Base-by-base conservation (phyloP, 1,284 basidiomycete genomes). In the Leccinum fallax region DNA sequence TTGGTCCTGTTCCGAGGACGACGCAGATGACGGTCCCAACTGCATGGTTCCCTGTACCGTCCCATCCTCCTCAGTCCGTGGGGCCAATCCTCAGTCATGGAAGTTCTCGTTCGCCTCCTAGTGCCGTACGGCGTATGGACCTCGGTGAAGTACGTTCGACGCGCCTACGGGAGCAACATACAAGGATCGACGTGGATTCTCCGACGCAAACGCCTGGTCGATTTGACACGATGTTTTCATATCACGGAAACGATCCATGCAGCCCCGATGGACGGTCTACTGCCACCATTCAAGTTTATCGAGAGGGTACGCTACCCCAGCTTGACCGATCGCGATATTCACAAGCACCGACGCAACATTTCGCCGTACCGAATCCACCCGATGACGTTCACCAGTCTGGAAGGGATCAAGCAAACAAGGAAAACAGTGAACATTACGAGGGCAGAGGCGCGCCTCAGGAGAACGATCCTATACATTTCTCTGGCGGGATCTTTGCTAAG, bases 331-430 rank as follows among this genome's bases (percentile, higher is more conserved):
- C 62, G 8, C 60, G 49, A 4, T 61, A 69, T 54, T 57, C 59
- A 40, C 65, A 70, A 32, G 40, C n/a, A 16, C 58, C 57, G 1
- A 55, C 13, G 48, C 71, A 64, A 36, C 63, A 64, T 43, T 26
- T 57, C 8, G 46, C 55, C 4, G 11, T 62, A 9, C 58, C 62
- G 1, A 53, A 38, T 52, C 53, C 32, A 9, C 58, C 62, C 9
- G 65, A 76, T 57, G 72, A 73, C 26, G 36, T 15, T 55, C 49
- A 69, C 32, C 57, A 58, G 5, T 53, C 58, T 56, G 65, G 59
- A 63, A 58, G 63, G 34, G 61, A 59, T 34, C 80, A 69, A 55
- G 70, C 67, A 38, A 73, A 81, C 66, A 90, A 89, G 73, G 88
- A 89, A 73, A 89, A 89, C 61, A 71, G 67, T 30, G 61, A 69